Evolutionary conservation across 2,329 filamentous ascomycete species (phyloP).

Genomic region (Chaetothyriales sp.): DNA sequence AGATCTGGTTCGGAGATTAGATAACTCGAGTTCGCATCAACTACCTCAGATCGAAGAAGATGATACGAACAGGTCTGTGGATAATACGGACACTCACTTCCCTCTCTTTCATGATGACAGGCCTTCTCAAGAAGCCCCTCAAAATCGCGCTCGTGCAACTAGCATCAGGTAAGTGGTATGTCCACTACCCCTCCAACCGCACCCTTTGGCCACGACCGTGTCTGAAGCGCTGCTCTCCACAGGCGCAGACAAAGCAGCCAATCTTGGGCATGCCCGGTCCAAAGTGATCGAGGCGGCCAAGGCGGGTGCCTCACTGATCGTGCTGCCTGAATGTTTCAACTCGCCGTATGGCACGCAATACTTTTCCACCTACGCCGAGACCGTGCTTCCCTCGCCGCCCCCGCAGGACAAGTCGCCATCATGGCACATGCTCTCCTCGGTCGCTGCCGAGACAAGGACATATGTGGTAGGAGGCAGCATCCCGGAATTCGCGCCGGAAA

Average conservation of each 20-base stretch:
- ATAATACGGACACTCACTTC: too few relatives aligned
- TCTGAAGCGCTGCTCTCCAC: conserved; percentile 8
- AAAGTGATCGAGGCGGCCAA: conserved; percentile 71
- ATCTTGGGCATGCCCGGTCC: conserved; percentile 63
- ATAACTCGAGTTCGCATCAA: too few relatives aligned
- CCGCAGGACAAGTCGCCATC: conserved; percentile 56
- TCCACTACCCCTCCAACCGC: not conserved
- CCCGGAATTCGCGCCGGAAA: conserved; percentile 56
- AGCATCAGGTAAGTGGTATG: conserved; percentile 42
- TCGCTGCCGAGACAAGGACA: conserved; percentile 62
- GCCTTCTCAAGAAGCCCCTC: conserved; percentile 57
- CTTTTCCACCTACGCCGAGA: conserved; percentile 86
- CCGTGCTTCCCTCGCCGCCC: conserved; percentile 63
- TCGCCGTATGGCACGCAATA: conserved; percentile 84
- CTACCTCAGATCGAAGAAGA: too few relatives aligned
- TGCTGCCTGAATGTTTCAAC: conserved; percentile 98
- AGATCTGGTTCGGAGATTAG: too few relatives aligned
- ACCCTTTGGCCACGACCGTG: not conserved
- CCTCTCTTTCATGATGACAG: conserved; percentile 30
- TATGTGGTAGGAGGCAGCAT: conserved; percentile 89
- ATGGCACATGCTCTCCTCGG: conserved; percentile 65
- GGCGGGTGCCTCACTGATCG: conserved; percentile 67
- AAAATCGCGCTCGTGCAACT: conserved; percentile 73
- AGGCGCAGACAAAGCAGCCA: conserved; percentile 68
- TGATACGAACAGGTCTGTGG: too few relatives aligned